Base-by-base conservation (phyloP, 2,329 filamentous ascomycete genomes). In the Pseudogymnoascus sp. region DNA sequence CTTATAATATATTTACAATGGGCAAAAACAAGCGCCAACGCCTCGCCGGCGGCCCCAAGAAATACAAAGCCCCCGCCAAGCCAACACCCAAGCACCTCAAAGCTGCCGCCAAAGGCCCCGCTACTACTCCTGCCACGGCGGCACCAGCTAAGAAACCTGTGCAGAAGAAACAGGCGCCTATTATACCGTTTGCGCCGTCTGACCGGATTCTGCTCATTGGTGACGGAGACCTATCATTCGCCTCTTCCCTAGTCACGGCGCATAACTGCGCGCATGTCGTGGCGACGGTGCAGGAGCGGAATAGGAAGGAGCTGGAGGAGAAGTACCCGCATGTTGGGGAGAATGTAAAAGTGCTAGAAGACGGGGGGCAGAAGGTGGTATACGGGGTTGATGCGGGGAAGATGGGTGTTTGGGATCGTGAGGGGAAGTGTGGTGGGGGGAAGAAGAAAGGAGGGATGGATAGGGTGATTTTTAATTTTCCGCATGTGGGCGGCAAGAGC, bases 381-480 rank as follows among this genome's bases (percentile, higher is more conserved):
- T 88, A 85, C 76, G 75, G 75, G 61, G 77, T 92, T 65, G 88
- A 92, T 74, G 89, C 87, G 1, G 85, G 81, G 45, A 87, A 82
- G 67, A 80, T 88, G 71, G 78, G 78, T 29, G 72, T 78, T n/a
- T 80, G 65, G 39, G 64, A 72, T 71, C 40, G 64, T 61, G 25
- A 68, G 61, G 60, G 58, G 58, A 35, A 36, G 39, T 60, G 37
- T 52, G 37, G 59, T 35, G 73, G 72, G 1, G 73, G 75, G 27
- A 81, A 78, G 64, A 70, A 61, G 18, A 68, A 62, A 69, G 75
- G 75, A 3, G 74, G 78, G 3, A 92, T 88, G 80, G 87, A 96
- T 73, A 82, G 85, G 62, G 87, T 97, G 65, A 80, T 93, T 67
- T 99, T 97, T 84, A 96, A 97, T 79, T 99, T 99, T 75, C 94